Evolutionary conservation across 2,329 filamentous ascomycete genomes (phyloP).

Genomic region (Phaeomoniella chlamydospora): DNA sequence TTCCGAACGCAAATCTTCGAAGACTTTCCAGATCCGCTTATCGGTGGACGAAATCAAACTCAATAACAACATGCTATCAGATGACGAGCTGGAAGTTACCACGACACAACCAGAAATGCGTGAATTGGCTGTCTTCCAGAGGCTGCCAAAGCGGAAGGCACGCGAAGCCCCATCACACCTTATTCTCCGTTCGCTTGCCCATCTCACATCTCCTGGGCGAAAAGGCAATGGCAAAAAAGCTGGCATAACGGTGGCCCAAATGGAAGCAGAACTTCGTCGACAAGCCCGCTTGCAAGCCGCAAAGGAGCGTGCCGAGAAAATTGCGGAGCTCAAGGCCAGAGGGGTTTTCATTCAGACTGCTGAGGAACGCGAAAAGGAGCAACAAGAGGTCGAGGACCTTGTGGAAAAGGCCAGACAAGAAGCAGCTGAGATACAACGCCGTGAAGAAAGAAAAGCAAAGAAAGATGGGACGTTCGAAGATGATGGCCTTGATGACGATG

Average conservation of each 20-base stretch:
- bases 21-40: slow-evolving; percentile 19
- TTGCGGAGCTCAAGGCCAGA: slow-evolving; percentile 63
- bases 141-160: slow-evolving; percentile 46
- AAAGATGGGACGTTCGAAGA: slow-evolving; percentile 37
- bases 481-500: slow-evolving; percentile 34
- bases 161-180: slow-evolving; percentile 50
- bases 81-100: slow-evolving; percentile 49
- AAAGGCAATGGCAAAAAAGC: slow-evolving; percentile 27
- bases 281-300: slow-evolving; percentile 70
- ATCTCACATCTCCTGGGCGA: slow-evolving; percentile 50
- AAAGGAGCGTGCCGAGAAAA: slow-evolving; percentile 58
- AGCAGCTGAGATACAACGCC: slow-evolving; percentile 61
- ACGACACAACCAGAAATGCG: slow-evolving; percentile 22
- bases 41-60: slow-evolving; percentile 21
- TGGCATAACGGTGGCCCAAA: slow-evolving; percentile 53
- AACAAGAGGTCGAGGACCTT: slow-evolving; percentile 74
- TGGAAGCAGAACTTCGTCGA: slow-evolving; percentile 53
- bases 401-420: slow-evolving; percentile 73
- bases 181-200: slow-evolving; percentile 58
- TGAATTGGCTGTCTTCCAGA: slow-evolving; percentile 52
- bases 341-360: slow-evolving; percentile 71
- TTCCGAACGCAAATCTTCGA: slow-evolving; percentile 3
- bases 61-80: slow-evolving; percentile 21
- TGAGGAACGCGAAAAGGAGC: slow-evolving; percentile 72
- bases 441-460: slow-evolving; percentile 62